Evolutionary conservation across 768 basidiomycete species (phyloP).

Genomic region (Pulveroboletus sp.): DNA sequence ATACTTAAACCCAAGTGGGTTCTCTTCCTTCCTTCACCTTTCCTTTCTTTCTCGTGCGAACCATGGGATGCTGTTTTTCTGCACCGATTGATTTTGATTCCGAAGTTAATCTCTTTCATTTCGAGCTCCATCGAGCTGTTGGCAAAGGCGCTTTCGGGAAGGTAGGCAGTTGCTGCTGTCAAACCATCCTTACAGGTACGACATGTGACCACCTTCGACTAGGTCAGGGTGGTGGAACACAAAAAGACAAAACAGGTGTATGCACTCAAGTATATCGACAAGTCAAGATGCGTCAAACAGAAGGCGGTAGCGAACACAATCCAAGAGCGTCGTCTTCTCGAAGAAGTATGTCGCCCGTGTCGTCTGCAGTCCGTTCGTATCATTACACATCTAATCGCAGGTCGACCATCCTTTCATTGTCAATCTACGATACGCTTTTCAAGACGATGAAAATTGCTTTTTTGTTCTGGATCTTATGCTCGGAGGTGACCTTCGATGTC

Average conservation of each 20-base stretch:
- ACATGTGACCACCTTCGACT: neutral
- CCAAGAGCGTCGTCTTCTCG: constrained; percentile 87
- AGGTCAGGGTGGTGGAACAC: constrained; percentile 98
- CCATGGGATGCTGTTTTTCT: constrained; percentile 60
- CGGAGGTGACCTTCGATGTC: constrained; percentile 90
- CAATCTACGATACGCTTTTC: constrained; percentile 93
- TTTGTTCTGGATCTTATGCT: constrained; percentile 97
- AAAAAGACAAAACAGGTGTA: constrained; percentile 90
- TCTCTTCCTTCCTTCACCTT: constrained; percentile 24
- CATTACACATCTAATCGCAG: constrained; percentile 32
- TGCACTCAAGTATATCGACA: constrained; percentile 98
- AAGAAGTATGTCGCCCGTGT: constrained; percentile 64
- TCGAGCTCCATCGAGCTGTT: constrained; percentile 91
- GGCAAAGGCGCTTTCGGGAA: constrained; percentile 99
- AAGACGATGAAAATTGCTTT: constrained; percentile 97
- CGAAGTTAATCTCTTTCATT: constrained; percentile 91
- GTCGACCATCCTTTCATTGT: constrained; percentile 89
- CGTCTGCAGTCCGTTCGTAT: neutral
- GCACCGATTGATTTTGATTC: constrained; percentile 83
- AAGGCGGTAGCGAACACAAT: constrained; percentile 91
- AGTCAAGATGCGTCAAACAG: constrained; percentile 86
- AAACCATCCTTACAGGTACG: constrained; percentile 1
- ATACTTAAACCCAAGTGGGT: constrained; percentile 24
- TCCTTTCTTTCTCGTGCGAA: constrained; percentile 38
- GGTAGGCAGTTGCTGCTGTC: constrained; percentile 41